Base-by-base conservation (phyloP, 2,329 filamentous ascomycete genomes). In the Monilinia aucupariae region DNA sequence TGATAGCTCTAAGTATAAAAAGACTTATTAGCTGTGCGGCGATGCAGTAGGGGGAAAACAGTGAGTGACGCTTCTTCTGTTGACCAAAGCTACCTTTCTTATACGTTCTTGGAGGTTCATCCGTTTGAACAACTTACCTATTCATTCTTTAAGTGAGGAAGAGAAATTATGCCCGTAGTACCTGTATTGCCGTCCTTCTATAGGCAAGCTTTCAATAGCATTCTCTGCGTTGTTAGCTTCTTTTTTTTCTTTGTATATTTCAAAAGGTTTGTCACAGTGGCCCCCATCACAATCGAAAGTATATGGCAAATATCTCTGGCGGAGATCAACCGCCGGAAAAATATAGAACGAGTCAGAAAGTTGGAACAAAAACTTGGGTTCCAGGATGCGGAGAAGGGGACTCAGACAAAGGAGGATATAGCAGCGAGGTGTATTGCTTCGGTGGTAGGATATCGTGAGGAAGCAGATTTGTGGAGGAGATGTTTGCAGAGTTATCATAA, bases 401-500 rank as follows among this genome's bases (percentile, higher is more conserved):
- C 48, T 20, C 48, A 30, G 53, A 59, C 59, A 22, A 67, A 53
- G 52, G 59, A 49, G 15, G 25, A 59, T 47, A 25, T 55, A 5
- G 64, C 64, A 20, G 64, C 59, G 25, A 64, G 52, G 34, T 63
- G 65, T 45, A 48, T 67, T 37, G 62, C 65, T 32, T 65, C 64
- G 10, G 64, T 67, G 25, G 65, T 67, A 34, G 65, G 65, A 47
- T 67, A 67, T 50, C 61, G 65, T 13, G 65, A 67, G 37, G 65
- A 67, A 32, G 54, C 61, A 15, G 50, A 47, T 48, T n/a, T 67
- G 34, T 67, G 59, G 53, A 63, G 59, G 34, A 67, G 56, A 53
- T 65, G 61, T 30, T 52, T 67, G 51, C 64, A 67, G 55, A 67
- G 65, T 56, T 67, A 67, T 41, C 47, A 20, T 12, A 56, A 60